These are phyloP conservation scores for Cyclanthera cordifolia DNA, from an alignment of 306 rosid genomes.

Conservation along the genomic window DNA sequence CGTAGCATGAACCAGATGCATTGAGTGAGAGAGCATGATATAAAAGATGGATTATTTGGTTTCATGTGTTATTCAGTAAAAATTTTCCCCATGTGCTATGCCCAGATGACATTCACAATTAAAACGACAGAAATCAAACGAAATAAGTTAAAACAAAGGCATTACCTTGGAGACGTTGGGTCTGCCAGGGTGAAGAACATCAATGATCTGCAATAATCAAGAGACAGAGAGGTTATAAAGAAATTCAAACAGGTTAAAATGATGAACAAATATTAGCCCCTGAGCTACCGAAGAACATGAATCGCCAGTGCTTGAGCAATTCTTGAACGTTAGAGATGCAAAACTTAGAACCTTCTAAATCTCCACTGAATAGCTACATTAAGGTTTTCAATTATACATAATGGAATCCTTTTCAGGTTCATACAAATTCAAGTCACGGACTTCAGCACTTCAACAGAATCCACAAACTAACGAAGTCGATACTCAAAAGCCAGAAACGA, in stretches of 20 bases:
- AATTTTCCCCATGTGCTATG: not conserved
- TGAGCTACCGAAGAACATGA: not conserved
- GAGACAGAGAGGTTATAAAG: not conserved
- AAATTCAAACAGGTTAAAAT: not conserved
- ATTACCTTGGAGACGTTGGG: slow-evolving; percentile 81
- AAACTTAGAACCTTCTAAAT: not conserved
- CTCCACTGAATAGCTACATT: not conserved
- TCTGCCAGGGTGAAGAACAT: slow-evolving; percentile 88
- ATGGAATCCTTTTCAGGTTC: not conserved
- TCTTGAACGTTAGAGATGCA: not conserved
- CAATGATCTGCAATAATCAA: slow-evolving; percentile 39
- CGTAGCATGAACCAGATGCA: not conserved
- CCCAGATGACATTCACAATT: not conserved
- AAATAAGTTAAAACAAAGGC: not conserved
- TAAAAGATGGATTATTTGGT: not conserved
- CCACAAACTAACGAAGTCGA: not conserved
- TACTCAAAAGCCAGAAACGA: not conserved
- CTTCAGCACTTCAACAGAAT: not conserved
- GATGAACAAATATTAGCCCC: not conserved
- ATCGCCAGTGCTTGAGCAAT: not conserved
- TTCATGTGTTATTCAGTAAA: not conserved
- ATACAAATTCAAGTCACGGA: not conserved
- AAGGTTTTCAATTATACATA: not conserved
- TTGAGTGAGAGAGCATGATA: not conserved
- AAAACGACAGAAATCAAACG: not conserved